These are phyloP conservation scores for Pharus latifolius DNA, from an alignment of 176 grass and related monocot genomes.

Conservation along the genomic window DNA sequence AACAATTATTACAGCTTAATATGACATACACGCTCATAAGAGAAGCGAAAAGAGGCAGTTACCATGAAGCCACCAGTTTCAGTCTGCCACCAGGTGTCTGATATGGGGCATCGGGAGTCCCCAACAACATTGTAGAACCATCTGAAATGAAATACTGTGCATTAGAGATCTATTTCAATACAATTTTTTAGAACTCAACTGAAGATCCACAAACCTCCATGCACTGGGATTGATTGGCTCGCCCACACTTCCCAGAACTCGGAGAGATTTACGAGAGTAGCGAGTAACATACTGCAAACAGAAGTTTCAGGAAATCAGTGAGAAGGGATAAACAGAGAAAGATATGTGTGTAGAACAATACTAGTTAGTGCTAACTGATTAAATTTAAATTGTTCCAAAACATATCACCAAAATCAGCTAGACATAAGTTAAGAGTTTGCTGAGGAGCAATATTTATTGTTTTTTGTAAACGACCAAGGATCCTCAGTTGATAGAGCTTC, in stretches of 20 bases:
- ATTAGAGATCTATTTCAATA: conserved; percentile 8
- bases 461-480: background rate
- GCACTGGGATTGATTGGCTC: conserved; percentile 97
- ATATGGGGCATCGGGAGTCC: conserved; percentile 80
- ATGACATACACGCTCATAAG: background rate
- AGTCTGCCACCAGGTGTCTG: conserved; percentile 99
- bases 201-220: conserved; percentile 68
- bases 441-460: background rate
- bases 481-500: background rate
- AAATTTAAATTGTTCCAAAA: background rate
- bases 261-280: conserved; percentile 87
- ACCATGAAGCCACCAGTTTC: conserved; percentile 99
- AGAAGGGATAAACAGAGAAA: background rate
- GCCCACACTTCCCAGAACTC: conserved; percentile 97
- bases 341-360: background rate
- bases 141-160: conserved; percentile 31
- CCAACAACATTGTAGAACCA: conserved; percentile 93
- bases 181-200: background rate
- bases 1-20: conserved; percentile 7
- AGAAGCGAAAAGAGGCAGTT: conserved; percentile 8
- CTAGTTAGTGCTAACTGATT: background rate
- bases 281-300: conserved; percentile 68
- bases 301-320: conserved; percentile 10
- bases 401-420: background rate
- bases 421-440: conserved; percentile 1